Percentiles rank a stretch among this genome's conserved stretches.
These are phyloP conservation scores for Leccinum truebloodii DNA, from an alignment of 768 basidiomycete species.

Conservation along the genomic window DNA sequence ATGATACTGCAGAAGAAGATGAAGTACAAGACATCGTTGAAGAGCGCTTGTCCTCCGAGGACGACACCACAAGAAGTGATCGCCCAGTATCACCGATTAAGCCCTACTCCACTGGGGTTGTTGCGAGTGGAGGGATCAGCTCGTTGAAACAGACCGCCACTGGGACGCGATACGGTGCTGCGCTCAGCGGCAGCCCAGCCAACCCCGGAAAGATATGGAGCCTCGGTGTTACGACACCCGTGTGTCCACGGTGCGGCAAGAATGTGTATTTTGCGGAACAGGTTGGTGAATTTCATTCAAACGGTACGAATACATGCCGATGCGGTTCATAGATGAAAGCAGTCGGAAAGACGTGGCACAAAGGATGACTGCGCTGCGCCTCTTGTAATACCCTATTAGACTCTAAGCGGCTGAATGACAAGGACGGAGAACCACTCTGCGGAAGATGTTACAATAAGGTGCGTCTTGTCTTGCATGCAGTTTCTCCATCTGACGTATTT, in stretches of 20 bases:
- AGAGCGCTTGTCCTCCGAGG: conserved; percentile 23
- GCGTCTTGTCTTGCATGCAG: not conserved
- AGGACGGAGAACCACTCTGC: conserved; percentile 72
- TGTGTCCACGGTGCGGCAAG: conserved; percentile 71
- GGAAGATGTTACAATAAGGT: conserved; percentile 74
- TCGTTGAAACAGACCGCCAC: conserved; percentile 50
- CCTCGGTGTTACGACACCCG: conserved; percentile 47
- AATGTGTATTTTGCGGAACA: conserved; percentile 88
- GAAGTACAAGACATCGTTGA: conserved; percentile 33
- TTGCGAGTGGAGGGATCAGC: conserved; percentile 7
- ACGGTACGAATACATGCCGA: conserved; percentile 7
- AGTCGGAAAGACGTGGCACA: conserved; percentile 79
- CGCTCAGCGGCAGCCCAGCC: conserved; percentile 44
- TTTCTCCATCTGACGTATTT: conserved; percentile 25
- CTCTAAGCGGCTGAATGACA: conserved; percentile 70
- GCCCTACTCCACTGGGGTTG: conserved; percentile 22
- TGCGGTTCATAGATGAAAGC: conserved; percentile 62
- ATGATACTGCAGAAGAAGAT: conserved; percentile 28
- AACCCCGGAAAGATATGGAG: conserved; percentile 54
- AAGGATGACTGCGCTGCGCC: conserved; percentile 72
- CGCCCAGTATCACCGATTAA: conserved; percentile 28
- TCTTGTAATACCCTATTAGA: conserved; percentile 72
- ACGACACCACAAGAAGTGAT: conserved; percentile 41
- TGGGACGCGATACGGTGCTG: conserved; percentile 67
- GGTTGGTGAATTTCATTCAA: conserved; percentile 38